Conservation (phyloP, 176 grass and related monocot species). For the Secale cereale region DNA sequence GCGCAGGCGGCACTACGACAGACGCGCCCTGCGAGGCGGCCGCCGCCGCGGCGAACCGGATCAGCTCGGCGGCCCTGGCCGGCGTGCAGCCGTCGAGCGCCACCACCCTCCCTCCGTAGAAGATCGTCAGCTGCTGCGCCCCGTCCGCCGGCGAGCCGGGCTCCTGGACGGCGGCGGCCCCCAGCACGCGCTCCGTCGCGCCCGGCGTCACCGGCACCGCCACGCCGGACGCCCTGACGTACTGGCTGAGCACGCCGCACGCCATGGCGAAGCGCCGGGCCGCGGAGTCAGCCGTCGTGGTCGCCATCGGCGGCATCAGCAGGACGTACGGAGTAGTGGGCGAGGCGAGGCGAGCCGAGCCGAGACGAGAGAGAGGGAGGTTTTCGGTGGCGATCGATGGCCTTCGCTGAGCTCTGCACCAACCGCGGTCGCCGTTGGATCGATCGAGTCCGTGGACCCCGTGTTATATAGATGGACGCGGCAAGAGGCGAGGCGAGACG, state of each 20-base stretch:
- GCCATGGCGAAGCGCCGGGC: constrained; percentile 43
- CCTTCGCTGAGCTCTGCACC: neutral
- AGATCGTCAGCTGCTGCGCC: constrained; percentile 59
- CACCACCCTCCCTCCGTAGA: constrained; percentile 69
- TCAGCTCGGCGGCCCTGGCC: constrained; percentile 40
- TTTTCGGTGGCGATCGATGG: neutral
- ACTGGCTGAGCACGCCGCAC: constrained; percentile 57
- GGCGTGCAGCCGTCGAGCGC: constrained; percentile 58
- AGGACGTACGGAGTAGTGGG: neutral
- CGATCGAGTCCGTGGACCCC: neutral
- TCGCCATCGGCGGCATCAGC: neutral
- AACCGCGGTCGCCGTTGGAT: neutral
- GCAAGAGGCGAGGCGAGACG: too few species aligned
- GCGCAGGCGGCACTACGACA: too few species aligned
- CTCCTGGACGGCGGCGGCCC: neutral
- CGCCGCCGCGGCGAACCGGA: constrained; percentile 10
- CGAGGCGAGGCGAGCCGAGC: neutral
- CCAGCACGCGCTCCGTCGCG: neutral
- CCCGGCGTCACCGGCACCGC: neutral
- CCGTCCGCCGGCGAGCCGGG: neutral
- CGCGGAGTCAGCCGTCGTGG: neutral
- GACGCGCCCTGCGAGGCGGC: neutral
- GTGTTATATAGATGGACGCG: neutral
- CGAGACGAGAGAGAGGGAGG: neutral
- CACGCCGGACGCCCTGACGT: constrained; percentile 28